Evolutionary conservation across 2,329 filamentous ascomycete genomes (phyloP), one percentile per base, ranked within the genome.

Genomic region (Mycosphaerella sp.): DNA sequence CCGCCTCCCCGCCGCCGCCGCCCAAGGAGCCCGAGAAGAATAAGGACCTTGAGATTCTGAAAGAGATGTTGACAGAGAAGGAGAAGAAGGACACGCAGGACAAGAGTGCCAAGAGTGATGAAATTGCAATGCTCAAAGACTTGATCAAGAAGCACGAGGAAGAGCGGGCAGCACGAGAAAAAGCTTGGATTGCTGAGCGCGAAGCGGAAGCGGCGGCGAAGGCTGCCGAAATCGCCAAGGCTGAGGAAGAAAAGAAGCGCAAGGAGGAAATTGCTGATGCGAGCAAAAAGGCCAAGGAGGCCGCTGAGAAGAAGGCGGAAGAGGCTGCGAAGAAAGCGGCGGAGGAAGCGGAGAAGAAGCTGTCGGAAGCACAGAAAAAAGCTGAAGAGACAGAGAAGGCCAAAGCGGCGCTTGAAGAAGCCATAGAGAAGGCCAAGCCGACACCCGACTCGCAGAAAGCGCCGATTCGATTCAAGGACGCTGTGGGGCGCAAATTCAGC

Each of bases 391-490:
- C 76, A 8, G 77, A 77, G 51, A 72, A 74, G 63, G 73, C 73
- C 49, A 76, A 76, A 53, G 73, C 74, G 59, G 75, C 73, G 42
- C 69, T 73, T 6, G 75, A 77, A 56, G 74, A 73, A 48, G 75
- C 76, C 57, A 69, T 70, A 2, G 73, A 71, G 45, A 76, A 75
- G 51, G 73, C 73, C 50, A 74, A 60, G 70, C 78, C 63, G 56
- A 73, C 66, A 66, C 74, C 77, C 2, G 76, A 80, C n/a, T 75
- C 78, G 53, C 77, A 78, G 61, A 87, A 89, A 69, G 77, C 83
- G 42, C 88, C 87, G 2, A 88, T 95, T 69, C 85, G 85, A 62
- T 95, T 95, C 74, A 95, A 95, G 72, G 91, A 96, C 68, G 90
- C 90, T 0, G 83, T 96, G 12, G 88, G 89, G 32, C 81, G 91